Conservation (phyloP, 169 alveolate genomes). For the Plasmodium ovale region DNA sequence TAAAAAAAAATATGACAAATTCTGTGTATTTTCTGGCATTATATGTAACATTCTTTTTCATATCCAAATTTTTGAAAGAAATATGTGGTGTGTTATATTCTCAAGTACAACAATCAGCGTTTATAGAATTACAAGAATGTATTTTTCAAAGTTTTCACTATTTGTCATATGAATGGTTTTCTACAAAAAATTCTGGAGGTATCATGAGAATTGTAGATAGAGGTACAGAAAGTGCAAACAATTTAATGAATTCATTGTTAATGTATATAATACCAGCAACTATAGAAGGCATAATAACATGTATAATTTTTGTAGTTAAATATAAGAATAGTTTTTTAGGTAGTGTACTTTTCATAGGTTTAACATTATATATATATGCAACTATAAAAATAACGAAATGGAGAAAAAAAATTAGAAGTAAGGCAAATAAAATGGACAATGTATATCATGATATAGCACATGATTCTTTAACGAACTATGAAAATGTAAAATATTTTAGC, state of each 20-base stretch:
- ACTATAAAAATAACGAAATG: constrained; percentile 81
- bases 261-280: constrained; percentile 72
- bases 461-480: constrained; percentile 84
- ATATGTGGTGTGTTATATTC: constrained; percentile 56
- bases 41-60: constrained; percentile 39
- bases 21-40: constrained; percentile 17
- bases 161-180: constrained; percentile 71
- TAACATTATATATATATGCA: constrained; percentile 56
- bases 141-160: constrained; percentile 56
- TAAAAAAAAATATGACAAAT: constrained; percentile 14
- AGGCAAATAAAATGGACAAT: constrained; percentile 82
- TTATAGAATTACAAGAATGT: constrained; percentile 58
- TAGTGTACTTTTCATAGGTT: constrained; percentile 38
- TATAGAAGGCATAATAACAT: constrained; percentile 62
- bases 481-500: constrained; percentile 84
- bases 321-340: constrained; percentile 50
- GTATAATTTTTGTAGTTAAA: constrained; percentile 60
- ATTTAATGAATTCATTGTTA: constrained; percentile 47
- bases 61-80: constrained; percentile 56
- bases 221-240: constrained; percentile 70
- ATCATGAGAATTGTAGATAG: constrained; percentile 70
- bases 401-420: constrained; percentile 80
- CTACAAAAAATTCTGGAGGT: constrained; percentile 64
- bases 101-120: constrained; percentile 68
- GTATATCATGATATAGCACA: constrained; percentile 83